Base-by-base conservation (phyloP, 78 protist genomes). In the slime mould (Dictyostelium discoideum) region DNA sequence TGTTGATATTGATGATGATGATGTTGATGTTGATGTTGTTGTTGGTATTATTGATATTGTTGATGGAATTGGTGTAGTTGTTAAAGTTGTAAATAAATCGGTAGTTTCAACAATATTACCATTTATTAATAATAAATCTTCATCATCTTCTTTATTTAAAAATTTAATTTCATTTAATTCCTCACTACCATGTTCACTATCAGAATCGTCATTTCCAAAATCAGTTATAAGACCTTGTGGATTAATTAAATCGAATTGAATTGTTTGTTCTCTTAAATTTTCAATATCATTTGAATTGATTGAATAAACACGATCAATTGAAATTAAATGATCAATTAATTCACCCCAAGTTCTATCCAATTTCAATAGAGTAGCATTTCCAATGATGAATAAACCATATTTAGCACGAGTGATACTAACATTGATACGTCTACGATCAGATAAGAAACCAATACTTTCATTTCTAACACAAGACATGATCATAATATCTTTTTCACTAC, bases 381-480 rank as follows among this genome's bases (percentile, higher is more conserved):
- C 98, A 24, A 98, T 57, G 40, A 98, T 85, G 42, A 57, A 74
- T 42, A 97, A 18, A 39, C 85, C 77, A 29, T 77, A 57, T 76
- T 78, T 60, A 7, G 99, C 99, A 18, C 99, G 95, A 13, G 99
- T 98, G 69, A 98, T 78, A 57, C 96, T 96, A 29, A 98, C 99
- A 82, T 98, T 98, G 85, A 98, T 69, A 10, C 99, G 96, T 24
- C 98, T 97, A 18, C n/a, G 54, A 78, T 98, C 99, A 0, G 44
- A n/a, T 14, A 98, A 60, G 89, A 98, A 98, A 18, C 99, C 99
- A 57, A 98, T 85, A 60, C 37, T 40, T 60, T 14, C 29, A 22
- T 37, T 29, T 14, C 98, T 72, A 8, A 98, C 99, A 46, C 94
- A 87, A 63, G 97, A 93, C 32, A 98, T 42, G n/a, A 98, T 22